Conservation (phyloP, 116 monocot species). For the Trichopus zeylanicus region DNA sequence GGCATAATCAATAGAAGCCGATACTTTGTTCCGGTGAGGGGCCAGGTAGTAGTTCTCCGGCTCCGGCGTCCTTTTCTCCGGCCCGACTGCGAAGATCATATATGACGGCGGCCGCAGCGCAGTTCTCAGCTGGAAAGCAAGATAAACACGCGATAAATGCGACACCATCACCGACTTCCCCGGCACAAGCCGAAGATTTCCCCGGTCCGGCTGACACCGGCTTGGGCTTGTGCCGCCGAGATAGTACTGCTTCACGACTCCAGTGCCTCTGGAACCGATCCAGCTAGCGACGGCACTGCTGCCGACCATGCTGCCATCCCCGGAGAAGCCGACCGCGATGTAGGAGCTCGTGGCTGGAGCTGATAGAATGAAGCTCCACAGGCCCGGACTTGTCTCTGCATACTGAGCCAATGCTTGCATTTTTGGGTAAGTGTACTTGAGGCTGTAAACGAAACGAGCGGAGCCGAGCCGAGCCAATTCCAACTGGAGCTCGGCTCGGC, state of each 20-base stretch:
- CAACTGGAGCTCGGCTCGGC: too few species aligned
- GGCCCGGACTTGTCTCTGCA: constrained; percentile 3
- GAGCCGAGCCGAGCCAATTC: too few species aligned
- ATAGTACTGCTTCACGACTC: constrained; percentile 46
- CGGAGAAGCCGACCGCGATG: constrained; percentile 47
- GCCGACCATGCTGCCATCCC: constrained; percentile 38
- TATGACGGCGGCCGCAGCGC: constrained; percentile 10
- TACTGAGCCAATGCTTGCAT: too few species aligned
- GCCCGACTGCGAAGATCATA: constrained; percentile 50
- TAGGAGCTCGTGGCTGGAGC: constrained; percentile 33
- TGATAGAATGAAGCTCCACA: constrained; percentile 53
- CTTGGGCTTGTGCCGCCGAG: constrained; percentile 21
- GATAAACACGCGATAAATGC: constrained; percentile 21
- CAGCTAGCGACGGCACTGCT: constrained; percentile 43
- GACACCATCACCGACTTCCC: constrained; percentile 15
- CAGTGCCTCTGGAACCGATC: constrained; percentile 18
- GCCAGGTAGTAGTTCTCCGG: constrained; percentile 11
- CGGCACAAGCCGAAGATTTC: constrained; percentile 21
- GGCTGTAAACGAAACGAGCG: too few species aligned
- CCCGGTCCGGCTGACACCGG: constrained; percentile 40
- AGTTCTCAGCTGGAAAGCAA: constrained; percentile 42
- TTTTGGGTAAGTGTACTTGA: too few species aligned
- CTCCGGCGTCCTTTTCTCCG: constrained; percentile 14
- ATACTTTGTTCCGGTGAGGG: constrained; percentile 20
- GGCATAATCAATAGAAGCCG: constrained; percentile 25